A percentile compares a stretch with the other conserved stretches of the same genome.
These are phyloP conservation scores for Claviceps maximensis DNA, from an alignment of 2,329 filamentous ascomycete genomes.

Conservation along the genomic window DNA sequence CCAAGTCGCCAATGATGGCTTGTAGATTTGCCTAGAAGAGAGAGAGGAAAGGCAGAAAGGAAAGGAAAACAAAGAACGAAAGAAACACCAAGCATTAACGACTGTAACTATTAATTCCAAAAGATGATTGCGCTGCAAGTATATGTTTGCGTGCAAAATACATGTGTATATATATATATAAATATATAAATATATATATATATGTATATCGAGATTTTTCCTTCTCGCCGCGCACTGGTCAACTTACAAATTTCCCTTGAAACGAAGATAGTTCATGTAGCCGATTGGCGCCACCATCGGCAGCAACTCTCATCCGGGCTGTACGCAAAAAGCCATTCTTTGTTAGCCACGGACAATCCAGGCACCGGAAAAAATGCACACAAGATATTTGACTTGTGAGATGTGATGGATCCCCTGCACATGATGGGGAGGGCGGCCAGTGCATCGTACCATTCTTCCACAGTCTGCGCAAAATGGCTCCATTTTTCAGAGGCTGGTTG, in stretches of 20 bases:
- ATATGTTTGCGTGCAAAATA: neutral
- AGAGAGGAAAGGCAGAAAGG: no score
- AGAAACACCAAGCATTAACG: no score
- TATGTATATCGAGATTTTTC: neutral
- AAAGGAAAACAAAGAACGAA: no score
- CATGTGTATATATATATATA: neutral
- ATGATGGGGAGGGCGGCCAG: no score
- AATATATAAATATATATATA: no score
- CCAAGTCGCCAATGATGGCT: conserved; percentile 78
- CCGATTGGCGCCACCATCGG: conserved; percentile 82
- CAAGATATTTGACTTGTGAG: no score
- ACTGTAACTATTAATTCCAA: no score
- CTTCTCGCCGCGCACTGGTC: neutral
- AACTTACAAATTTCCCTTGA: conserved; percentile 28
- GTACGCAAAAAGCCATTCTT: neutral
- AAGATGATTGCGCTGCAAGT: no score
- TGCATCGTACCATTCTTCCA: conserved; percentile 31
- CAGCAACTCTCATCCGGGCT: conserved; percentile 62
- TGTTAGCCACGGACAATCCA: neutral
- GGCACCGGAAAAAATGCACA: neutral
- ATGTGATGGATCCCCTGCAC: no score
- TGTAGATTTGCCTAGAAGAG: conserved; percentile 42
- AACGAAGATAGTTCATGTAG: conserved; percentile 39
- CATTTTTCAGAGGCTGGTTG: conserved; percentile 36
- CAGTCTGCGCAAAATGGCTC: conserved; percentile 33